A percentile compares a stretch with the other conserved stretches of the same genome.
Evolutionary conservation across 192 early-diverging fungal species (phyloP).

Genomic region (Funneliformis geosporum): DNA sequence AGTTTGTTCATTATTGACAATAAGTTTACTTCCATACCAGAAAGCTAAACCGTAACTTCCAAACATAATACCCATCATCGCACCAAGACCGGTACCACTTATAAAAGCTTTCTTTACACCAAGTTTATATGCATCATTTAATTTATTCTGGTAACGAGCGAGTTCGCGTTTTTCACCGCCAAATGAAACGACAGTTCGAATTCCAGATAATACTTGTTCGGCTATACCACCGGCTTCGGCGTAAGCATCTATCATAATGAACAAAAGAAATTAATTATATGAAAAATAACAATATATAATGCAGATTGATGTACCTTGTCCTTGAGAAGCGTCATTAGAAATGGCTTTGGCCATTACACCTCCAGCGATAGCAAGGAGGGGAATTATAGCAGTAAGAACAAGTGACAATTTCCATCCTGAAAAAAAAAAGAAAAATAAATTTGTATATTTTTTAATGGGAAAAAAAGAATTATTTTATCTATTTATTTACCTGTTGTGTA

Average conservation of each 20-base stretch:
- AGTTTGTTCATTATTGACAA: constrained; percentile 49
- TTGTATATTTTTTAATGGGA: background rate
- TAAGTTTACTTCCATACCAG: constrained; percentile 79
- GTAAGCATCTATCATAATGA: constrained; percentile 55
- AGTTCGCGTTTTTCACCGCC: constrained; percentile 72
- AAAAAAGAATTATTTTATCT: background rate
- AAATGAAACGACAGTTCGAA: constrained; percentile 89
- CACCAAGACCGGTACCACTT: constrained; percentile 58
- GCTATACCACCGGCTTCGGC: constrained; percentile 85
- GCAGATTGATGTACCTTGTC: constrained; percentile 1
- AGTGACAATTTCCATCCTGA: constrained; percentile 82
- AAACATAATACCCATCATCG: constrained; percentile 70
- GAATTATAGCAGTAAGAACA: constrained; percentile 77
- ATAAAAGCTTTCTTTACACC: constrained; percentile 65
- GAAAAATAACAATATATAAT: background rate
- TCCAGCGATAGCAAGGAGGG: constrained; percentile 52
- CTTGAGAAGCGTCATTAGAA: background rate
- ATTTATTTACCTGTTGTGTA: constrained; percentile 52
- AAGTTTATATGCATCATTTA: constrained; percentile 62
- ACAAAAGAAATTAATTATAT: background rate
- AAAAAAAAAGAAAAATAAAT: constrained; percentile 44
- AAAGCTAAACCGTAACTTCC: constrained; percentile 78
- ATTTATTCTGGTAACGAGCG: constrained; percentile 61
- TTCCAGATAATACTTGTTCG: constrained; percentile 80
- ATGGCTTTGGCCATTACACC: constrained; percentile 4